These are phyloP conservation scores for Silybum marianum DNA, from an alignment of 129 eudicot species.

Conservation along the genomic window DNA sequence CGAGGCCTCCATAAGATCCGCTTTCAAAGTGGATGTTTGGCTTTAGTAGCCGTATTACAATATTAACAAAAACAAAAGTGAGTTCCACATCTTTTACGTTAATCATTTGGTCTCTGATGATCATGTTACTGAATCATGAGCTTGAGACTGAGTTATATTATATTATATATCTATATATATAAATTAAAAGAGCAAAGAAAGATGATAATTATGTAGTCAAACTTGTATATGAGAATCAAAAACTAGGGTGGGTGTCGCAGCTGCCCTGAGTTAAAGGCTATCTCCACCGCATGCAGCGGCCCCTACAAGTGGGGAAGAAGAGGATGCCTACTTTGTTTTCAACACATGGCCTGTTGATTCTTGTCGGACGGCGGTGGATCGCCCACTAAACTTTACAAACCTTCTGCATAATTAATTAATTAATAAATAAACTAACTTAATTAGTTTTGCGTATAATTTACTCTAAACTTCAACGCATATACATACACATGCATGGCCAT, in stretches of 20 bases:
- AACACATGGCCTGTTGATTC: slow-evolving; percentile 41
- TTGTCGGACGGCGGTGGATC: slow-evolving; percentile 63
- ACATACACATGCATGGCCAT: slow-evolving; percentile 1
- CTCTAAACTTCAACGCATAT: neutral
- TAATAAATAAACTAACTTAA: slow-evolving; percentile 24
- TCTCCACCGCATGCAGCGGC: slow-evolving; percentile 26
- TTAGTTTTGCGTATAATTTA: neutral
- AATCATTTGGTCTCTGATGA: slow-evolving; percentile 53
- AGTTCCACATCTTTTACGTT: slow-evolving; percentile 37
- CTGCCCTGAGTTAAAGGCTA: slow-evolving; percentile 35
- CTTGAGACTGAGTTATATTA: slow-evolving; percentile 25
- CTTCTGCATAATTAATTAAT: slow-evolving; percentile 23
- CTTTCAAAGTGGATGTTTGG: slow-evolving; percentile 46
- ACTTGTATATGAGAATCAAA: slow-evolving; percentile 41
- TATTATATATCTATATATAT: slow-evolving; percentile 11
- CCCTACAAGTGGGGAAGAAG: slow-evolving; percentile 63
- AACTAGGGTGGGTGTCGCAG: slow-evolving; percentile 22
- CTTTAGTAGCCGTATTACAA: slow-evolving; percentile 51
- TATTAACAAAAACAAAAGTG: slow-evolving; percentile 31
- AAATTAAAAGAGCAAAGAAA: neutral
- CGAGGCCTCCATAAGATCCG: slow-evolving; percentile 1
- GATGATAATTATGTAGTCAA: slow-evolving; percentile 12
- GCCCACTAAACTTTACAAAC: slow-evolving; percentile 42
- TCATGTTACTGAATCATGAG: slow-evolving; percentile 80
- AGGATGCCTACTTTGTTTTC: slow-evolving; percentile 39